phyloP scores from a whole-genome alignment of 1,284 basidiomycete genomes.

The Ceratobasidium theobromae region DNA sequence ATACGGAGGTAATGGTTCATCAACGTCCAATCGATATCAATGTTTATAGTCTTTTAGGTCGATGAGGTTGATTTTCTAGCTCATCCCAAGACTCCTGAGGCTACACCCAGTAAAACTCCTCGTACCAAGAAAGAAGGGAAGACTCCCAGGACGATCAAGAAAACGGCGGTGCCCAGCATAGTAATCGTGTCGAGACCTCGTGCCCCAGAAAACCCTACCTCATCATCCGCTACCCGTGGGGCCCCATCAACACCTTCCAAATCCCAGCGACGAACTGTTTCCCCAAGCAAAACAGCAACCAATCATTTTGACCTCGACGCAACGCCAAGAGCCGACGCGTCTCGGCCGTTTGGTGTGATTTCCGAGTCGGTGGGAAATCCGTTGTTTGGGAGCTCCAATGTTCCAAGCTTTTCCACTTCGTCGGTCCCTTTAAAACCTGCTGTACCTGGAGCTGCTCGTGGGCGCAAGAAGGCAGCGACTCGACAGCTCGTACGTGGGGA shows the following conservation, averaged over 20 bases:
- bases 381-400: neutral
- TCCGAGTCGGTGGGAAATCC: neutral
- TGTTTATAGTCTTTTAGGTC: neutral
- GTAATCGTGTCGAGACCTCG: conserved; percentile 2
- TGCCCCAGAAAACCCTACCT: neutral
- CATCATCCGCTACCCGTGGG: neutral
- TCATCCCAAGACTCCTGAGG: conserved; percentile 22
- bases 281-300: neutral
- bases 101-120: conserved; percentile 28
- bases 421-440: conserved; percentile 4
- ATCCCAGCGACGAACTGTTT: neutral
- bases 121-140: conserved; percentile 17
- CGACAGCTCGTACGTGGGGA: conserved; percentile 15
- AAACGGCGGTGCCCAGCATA: neutral
- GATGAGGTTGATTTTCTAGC: conserved; percentile 22
- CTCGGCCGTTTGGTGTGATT: neutral
- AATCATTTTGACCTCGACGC: conserved; percentile 5
- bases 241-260: conserved; percentile 18
- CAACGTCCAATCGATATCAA: neutral
- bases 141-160: conserved; percentile 15
- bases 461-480: conserved; percentile 22
- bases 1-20: conserved; percentile 14
- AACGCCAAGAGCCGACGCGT: neutral
- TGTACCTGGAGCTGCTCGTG: conserved; percentile 27
- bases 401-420: neutral